Evolutionary conservation across 768 basidiomycete genomes (phyloP).

Genomic region (Collybiopsis luxurians): DNA sequence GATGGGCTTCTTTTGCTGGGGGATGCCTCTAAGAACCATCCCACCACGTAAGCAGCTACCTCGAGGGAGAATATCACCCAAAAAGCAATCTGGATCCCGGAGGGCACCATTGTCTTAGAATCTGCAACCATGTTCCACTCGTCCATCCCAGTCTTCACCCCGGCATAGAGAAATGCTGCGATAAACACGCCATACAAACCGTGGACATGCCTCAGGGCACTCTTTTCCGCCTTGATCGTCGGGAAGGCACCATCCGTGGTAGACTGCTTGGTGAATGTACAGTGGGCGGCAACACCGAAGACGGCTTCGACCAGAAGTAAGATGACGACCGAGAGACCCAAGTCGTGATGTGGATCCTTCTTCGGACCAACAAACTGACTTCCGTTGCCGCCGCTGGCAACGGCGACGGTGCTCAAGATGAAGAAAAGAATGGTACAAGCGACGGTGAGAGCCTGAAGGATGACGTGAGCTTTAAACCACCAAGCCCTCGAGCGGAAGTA

Average conservation of each 20-base stretch:
- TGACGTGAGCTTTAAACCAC: constrained; percentile 16
- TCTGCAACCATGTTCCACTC: constrained; percentile 15
- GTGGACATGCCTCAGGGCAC: constrained; percentile 14
- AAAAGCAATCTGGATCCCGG: constrained; percentile 9
- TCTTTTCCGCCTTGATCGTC: constrained; percentile 14
- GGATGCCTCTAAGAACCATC: constrained; percentile 15
- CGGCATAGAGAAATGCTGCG: constrained; percentile 15
- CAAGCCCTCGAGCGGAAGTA: constrained; percentile 14
- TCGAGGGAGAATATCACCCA: constrained; percentile 16
- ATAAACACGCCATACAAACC: constrained; percentile 12
- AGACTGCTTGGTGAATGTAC: constrained; percentile 12
- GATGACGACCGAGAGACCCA: constrained; percentile 14
- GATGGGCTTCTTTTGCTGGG: background rate
- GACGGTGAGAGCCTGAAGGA: constrained; percentile 12
- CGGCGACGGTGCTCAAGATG: constrained; percentile 10
- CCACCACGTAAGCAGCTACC: constrained; percentile 13
- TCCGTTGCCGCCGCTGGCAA: constrained; percentile 10
- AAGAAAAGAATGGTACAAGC: constrained; percentile 8
- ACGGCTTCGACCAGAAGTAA: constrained; percentile 14
- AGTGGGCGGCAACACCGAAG: constrained; percentile 15
- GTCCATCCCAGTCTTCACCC: constrained; percentile 17
- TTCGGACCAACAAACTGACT: constrained; percentile 12
- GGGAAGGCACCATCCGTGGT: constrained; percentile 8
- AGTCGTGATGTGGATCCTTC: constrained; percentile 16
- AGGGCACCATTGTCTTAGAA: constrained; percentile 11